Evolutionary conservation across 305 asterid species (phyloP).

Genomic region (Rubia balearica): DNA sequence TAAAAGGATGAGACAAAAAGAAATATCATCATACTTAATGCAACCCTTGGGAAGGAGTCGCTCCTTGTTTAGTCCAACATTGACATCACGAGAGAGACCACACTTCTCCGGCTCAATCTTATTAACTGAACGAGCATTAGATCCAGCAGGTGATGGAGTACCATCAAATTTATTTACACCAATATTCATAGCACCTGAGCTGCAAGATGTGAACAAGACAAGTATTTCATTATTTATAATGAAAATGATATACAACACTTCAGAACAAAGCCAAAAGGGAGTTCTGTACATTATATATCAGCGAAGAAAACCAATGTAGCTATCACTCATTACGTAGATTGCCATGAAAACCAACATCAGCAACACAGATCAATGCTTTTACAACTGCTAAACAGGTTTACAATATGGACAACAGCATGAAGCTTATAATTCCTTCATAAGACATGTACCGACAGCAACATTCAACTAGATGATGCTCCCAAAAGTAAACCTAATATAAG

Average conservation of each 20-base stretch:
- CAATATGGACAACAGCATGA: background rate
- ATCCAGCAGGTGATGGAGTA: conserved; percentile 50
- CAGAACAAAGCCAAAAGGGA: background rate
- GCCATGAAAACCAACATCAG: background rate
- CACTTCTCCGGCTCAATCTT: conserved; percentile 74
- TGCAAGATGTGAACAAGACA: conserved; percentile 22
- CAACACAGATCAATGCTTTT: background rate
- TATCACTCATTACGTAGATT: background rate
- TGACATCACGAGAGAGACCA: conserved; percentile 50
- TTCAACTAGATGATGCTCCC: background rate
- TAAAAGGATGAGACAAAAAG: background rate
- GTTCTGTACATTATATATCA: background rate
- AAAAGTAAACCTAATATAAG: background rate
- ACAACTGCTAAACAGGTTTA: background rate
- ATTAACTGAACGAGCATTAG: conserved; percentile 47
- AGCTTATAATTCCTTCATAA: background rate
- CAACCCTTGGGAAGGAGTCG: conserved; percentile 62
- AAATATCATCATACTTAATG: conserved; percentile 49
- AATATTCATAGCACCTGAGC: conserved; percentile 51
- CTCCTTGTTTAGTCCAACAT: conserved; percentile 63
- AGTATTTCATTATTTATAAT: background rate
- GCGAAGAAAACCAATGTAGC: background rate
- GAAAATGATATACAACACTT: background rate
- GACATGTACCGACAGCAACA: background rate
- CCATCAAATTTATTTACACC: conserved; percentile 57